phyloP scores from a whole-genome alignment of 2,329 filamentous ascomycete genomes.

The Curvularia eragrostidis region DNA sequence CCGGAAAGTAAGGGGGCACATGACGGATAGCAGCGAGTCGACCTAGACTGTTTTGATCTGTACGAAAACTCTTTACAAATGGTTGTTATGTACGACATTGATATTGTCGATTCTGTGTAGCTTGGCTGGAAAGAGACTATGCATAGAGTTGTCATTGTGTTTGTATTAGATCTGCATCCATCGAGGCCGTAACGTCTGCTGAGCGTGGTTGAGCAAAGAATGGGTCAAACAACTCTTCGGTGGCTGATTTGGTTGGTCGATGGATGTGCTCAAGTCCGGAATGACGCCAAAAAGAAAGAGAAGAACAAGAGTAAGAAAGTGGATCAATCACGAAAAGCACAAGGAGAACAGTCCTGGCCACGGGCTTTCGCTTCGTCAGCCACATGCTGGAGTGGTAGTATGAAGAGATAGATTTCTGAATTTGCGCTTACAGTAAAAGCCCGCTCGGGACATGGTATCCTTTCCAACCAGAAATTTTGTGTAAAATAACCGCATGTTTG shows the following conservation, averaged over 20 bases:
- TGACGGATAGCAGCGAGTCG: background rate
- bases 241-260: too few relatives aligned
- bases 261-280: too few relatives aligned
- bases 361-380: background rate
- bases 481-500: slow-evolving; percentile 23
- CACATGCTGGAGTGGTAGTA: background rate
- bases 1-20: background rate
- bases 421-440: slow-evolving; percentile 17
- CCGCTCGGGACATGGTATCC: slow-evolving; percentile 37
- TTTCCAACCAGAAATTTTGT: slow-evolving; percentile 21
- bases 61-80: background rate
- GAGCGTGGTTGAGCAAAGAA: too few relatives aligned
- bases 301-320: background rate
- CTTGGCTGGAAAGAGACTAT: background rate
- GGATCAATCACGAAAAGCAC: background rate
- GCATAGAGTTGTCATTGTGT: too few relatives aligned
- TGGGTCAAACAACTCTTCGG: too few relatives aligned
- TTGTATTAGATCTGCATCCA: too few relatives aligned
- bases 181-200: too few relatives aligned
- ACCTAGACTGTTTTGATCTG: background rate
- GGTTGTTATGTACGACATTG: background rate
- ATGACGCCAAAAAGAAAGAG: too few relatives aligned
- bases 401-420: background rate
- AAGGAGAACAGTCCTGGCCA: background rate
- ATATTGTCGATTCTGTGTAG: background rate